phyloP scores from a whole-genome alignment of 768 basidiomycete genomes.

The Pulveroboletus sp. region DNA sequence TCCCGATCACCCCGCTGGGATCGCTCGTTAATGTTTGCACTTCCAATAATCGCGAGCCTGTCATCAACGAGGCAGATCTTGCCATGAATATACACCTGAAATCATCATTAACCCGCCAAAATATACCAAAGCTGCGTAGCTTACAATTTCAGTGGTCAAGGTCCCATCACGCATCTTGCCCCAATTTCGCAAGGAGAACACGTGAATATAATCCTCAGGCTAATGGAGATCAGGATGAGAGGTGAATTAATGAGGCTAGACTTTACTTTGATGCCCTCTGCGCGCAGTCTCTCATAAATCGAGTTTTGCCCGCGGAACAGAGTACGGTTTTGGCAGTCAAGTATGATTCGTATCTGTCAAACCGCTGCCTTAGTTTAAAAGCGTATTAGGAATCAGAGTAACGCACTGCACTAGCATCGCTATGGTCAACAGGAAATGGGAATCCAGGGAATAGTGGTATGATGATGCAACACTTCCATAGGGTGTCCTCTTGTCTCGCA shows the following conservation, averaged over 20 bases:
- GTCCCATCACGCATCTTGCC: conserved; percentile 80
- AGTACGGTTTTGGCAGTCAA: conserved; percentile 92
- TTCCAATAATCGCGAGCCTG: conserved; percentile 88
- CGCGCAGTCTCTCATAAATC: conserved; percentile 79
- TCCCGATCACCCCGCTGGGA: conserved; percentile 95
- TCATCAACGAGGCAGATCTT: conserved; percentile 83
- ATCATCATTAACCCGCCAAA: conserved; percentile 10
- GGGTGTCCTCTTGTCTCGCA: conserved; percentile 73
- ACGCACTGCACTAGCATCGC: conserved; percentile 86
- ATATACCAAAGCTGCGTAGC: conserved; percentile 5
- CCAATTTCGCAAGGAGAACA: conserved; percentile 93
- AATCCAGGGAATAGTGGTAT: conserved; percentile 94
- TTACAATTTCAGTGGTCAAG: conserved; percentile 83
- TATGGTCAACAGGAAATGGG: conserved; percentile 86
- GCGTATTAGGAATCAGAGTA: background rate
- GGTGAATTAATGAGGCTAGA: background rate
- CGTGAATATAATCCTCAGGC: conserved; percentile 89
- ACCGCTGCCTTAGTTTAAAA: background rate
- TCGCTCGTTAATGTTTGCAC: conserved; percentile 97
- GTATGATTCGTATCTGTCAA: conserved; percentile 79
- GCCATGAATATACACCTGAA: conserved; percentile 80
- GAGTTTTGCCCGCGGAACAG: conserved; percentile 87
- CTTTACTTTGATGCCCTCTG: conserved; percentile 81
- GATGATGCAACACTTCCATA: conserved; percentile 91
- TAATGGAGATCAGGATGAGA: conserved; percentile 27